Conservation (phyloP, 352 stramenopile genomes). For the Pythium phragmiticola region DNA sequence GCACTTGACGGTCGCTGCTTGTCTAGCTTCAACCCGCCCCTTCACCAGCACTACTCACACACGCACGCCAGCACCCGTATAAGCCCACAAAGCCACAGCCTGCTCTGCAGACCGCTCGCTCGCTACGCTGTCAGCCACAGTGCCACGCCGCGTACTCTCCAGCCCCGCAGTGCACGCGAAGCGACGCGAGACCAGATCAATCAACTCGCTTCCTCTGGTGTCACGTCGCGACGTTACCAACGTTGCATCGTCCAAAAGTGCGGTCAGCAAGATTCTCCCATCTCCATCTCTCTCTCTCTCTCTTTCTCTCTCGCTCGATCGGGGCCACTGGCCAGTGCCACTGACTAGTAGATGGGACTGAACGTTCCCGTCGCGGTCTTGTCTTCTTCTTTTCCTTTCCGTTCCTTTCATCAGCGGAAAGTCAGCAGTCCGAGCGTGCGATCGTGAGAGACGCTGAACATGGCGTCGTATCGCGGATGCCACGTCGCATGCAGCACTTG, state of each 20-base stretch:
- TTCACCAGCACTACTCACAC: not conserved
- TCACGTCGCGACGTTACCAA: not conserved
- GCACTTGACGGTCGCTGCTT: not conserved
- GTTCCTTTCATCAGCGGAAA: slow-evolving; percentile 36
- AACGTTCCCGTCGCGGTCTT: not conserved
- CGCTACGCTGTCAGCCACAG: not conserved
- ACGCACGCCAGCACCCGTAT: not conserved
- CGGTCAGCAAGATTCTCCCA: not conserved
- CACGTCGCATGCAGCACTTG: slow-evolving; percentile 85
- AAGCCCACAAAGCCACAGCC: not conserved
- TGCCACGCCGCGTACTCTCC: not conserved
- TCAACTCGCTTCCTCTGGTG: not conserved
- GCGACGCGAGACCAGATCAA: no score
- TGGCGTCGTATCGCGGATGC: slow-evolving; percentile 79
- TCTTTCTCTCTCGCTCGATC: not conserved
- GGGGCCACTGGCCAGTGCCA: not conserved
- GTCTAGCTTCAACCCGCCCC: not conserved
- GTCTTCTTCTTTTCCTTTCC: slow-evolving; percentile 4
- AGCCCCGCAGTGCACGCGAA: not conserved
- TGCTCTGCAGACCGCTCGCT: not conserved
- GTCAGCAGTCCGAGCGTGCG: slow-evolving; percentile 74
- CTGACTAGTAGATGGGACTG: no score
- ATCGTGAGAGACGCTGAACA: slow-evolving; percentile 86
- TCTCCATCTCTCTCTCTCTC: not conserved
- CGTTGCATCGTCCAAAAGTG: not conserved